Conservation (phyloP, 495 filamentous ascomycete species). For the Podospora australis region DNA sequence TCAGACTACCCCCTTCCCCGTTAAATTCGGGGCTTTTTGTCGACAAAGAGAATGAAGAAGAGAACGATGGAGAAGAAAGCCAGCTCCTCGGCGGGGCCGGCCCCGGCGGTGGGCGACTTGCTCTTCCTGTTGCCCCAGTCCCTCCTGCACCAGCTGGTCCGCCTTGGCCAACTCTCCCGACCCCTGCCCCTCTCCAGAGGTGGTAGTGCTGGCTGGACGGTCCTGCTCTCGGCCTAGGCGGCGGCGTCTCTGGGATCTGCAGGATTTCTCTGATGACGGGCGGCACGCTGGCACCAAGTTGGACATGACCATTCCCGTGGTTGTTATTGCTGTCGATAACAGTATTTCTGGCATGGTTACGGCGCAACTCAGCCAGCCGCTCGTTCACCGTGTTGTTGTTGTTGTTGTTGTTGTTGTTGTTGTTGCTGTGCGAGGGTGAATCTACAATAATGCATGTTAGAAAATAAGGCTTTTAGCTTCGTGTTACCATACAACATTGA, state of each 20-base stretch:
- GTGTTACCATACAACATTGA: too few relatives aligned
- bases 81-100: conserved; percentile 69
- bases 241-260: conserved; percentile 63
- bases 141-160: conserved; percentile 39
- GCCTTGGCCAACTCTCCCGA: too few relatives aligned
- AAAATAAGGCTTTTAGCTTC: too few relatives aligned
- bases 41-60: too few relatives aligned
- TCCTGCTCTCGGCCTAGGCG: too few relatives aligned
- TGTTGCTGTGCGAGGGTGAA: background rate
- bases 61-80: too few relatives aligned
- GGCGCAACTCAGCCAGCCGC: conserved; percentile 43
- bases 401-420: background rate
- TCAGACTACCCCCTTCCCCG: background rate
- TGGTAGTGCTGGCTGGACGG: too few relatives aligned
- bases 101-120: conserved; percentile 55
- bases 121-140: conserved; percentile 35
- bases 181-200: too few relatives aligned
- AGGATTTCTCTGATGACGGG: conserved; percentile 53
- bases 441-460: too few relatives aligned
- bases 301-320: too few relatives aligned
- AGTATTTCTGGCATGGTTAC: conserved; percentile 7
- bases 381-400: conserved; percentile 41
- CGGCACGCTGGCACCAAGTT: conserved; percentile 44
- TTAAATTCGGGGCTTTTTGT: too few relatives aligned
- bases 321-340: too few relatives aligned